Evolutionary conservation across 106 monocot genomes (phyloP), one percentile per base, ranked within the genome.

Genomic region (Hemerocallis citrina): DNA sequence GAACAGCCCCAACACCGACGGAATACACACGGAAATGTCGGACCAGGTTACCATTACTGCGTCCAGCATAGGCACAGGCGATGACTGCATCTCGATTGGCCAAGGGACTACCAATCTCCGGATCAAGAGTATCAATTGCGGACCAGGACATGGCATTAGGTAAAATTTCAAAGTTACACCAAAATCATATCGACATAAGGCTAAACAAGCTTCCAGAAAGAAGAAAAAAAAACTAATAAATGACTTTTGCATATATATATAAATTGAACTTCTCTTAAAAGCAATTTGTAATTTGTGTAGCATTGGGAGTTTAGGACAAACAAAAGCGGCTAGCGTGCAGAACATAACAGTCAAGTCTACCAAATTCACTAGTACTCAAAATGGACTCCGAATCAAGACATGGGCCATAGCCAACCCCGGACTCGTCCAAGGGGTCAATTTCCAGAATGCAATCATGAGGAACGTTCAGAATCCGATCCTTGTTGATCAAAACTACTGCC

Each of bases 371-470:
- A 34, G 59, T 6, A 60, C 59, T 0, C 29, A 59, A 11, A 69
- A 69, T 16, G 69, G 46, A 19, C 34, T 69, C n/a, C 25, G 69
- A 17, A 69, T 69, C 32, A 69, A 69, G 59, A 69, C 59, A 35
- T 50, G 59, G 57, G 59, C 21, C 16, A 17, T 30, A 6, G 46
- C 59, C 3, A 59, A 52, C 24, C 12, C 17, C 3, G 58, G 59
- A 15, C 47, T 48, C 22, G 69, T 69, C 13, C 46, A 22, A 12
- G 44, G 47, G 5, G 59, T 69, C 25, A 10, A 1, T 13, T 69
- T 59, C 38, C 41, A 70, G 61, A 32, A 70, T 42, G 49, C 19
- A 1, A 5, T 70, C 3, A 70, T 70, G 61, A 12, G 51, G 16
- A 50, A 40, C 20, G 70, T 61, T 1, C 34, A 50, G 6, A 70